Evolutionary conservation across 106 monocot genomes (phyloP), one percentile per base, ranked within the genome.

Genomic region (Alisma plantagoaquatica): DNA sequence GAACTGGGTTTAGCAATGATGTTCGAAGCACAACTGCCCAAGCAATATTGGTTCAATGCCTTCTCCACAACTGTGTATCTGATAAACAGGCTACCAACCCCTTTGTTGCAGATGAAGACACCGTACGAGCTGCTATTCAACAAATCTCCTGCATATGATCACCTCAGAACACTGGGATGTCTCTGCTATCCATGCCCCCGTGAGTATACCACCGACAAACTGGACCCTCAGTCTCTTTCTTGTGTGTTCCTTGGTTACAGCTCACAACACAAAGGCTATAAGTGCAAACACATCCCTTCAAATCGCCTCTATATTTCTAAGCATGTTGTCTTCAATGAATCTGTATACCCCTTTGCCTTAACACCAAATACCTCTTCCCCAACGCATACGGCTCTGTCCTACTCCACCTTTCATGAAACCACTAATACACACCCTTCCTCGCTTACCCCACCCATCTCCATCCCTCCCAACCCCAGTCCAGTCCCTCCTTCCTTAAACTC

Each of bases 181-280:
- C 1, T 2, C 10, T 69, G 51, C 7, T 52, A 29, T 44, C 69
- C 42, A 15, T 45, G 19, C 11, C n/a, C 54, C 0, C n/a, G 20
- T 0, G 4, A 10, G 4, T 69, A 31, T 56, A 0, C 27, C 0
- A 11, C 16, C 1, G 2, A 27, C 25, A 54, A 54, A 22, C 23
- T 70, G 15, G n/a, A 0, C 9, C 12, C 11, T 16, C 23, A 27
- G 27, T 62, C 43, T 8, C 4, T 10, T 10, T 23, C 2, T 1
- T 62, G 54, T 20, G 12, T 48, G 7, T 60, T 69, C 43, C 8
- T 69, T 0, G 60, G 69, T 0, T 61, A 51, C 32, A 27, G 20
- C 3, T 10, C 1, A 5, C 0, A 3, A 31, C 51, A 61, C 10
- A 51, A 53, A 30, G 61, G 69, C 0, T 69, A 69, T 18, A 9